Evolutionary conservation across 2,329 filamentous ascomycete genomes (phyloP), one percentile per base, ranked within the genome.

Genomic region (Aspergillus sp.): DNA sequence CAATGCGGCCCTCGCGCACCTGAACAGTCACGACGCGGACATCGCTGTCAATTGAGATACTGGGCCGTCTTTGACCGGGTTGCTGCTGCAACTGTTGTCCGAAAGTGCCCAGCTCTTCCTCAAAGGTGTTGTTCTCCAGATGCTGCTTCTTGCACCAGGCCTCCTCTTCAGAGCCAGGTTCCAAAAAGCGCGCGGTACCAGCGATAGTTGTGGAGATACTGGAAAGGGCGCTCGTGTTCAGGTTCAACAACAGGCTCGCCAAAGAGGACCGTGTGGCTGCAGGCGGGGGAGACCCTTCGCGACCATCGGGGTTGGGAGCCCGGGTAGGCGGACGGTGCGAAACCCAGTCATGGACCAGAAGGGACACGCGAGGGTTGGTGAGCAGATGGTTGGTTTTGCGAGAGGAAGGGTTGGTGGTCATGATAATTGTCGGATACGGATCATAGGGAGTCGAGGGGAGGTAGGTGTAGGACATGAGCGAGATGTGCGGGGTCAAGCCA

Each of bases 381-480:
- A 89, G 79, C 12, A 98, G 87, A 75, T 97, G 97, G 69, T 87
- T 85, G 1, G 89, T 89, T 67, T 89, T 87, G 38, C 85, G 78
- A 3, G 89, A 86, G 69, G 89, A 89, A 21, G 90, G 86, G 70
- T 93, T 87, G 3, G 90, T 96, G 58, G 95, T 98, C 90, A 94
- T 93, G 82, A 98, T 90, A 73, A 98, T 96, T 65, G 92, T 90
- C n/a, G 92, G 89, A n/a, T 81, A 78, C 55, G 84, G 73, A 41
- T 86, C 84, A 76, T 87, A 89, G 41, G 87, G 88, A 15, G 90
- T 91, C 5, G 84, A 87, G 41, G 92, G 90, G 21, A 99, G 89
- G 79, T 97, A 98, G 72, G 95, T 98, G 82, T 98, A 98, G 82
- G 96, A 97, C 95, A 99, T 99, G 66, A 99, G 87, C 39, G 92